These are phyloP conservation scores for Kondoa malvinella DNA, from an alignment of 768 basidiomycete genomes.

Conservation along the genomic window DNA sequence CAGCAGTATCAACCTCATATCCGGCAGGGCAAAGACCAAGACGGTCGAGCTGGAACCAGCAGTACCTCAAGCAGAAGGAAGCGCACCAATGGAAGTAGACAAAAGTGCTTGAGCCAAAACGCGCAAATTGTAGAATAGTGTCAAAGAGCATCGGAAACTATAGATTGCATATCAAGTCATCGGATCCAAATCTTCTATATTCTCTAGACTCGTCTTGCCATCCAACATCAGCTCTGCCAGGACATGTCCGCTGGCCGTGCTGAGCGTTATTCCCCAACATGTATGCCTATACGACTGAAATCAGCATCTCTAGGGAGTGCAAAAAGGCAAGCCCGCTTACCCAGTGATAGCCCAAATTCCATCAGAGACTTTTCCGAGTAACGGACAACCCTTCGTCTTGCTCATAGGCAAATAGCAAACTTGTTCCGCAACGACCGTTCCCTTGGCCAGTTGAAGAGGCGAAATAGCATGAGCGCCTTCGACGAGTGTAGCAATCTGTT, in stretches of 20 bases:
- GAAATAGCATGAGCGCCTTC: neutral
- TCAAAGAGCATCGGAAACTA: too few species aligned
- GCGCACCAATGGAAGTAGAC: neutral
- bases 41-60: neutral
- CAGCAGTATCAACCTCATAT: neutral
- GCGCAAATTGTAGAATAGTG: neutral
- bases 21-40: neutral
- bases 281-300: too few species aligned
- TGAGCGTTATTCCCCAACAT: neutral
- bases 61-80: neutral
- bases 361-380: neutral
- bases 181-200: neutral
- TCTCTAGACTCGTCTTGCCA: neutral
- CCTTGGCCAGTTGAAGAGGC: neutral
- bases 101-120: neutral
- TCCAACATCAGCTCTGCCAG: neutral
- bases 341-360: neutral
- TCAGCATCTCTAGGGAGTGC: too few species aligned
- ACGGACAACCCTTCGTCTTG: neutral
- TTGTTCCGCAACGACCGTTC: neutral
- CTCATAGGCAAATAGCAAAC: neutral
- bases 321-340: too few species aligned
- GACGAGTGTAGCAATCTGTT: neutral
- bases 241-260: neutral
- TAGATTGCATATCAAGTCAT: too few species aligned